These are phyloP conservation scores for Remersonia thermophila DNA, from an alignment of 2,329 filamentous ascomycete genomes.

Conservation along the genomic window DNA sequence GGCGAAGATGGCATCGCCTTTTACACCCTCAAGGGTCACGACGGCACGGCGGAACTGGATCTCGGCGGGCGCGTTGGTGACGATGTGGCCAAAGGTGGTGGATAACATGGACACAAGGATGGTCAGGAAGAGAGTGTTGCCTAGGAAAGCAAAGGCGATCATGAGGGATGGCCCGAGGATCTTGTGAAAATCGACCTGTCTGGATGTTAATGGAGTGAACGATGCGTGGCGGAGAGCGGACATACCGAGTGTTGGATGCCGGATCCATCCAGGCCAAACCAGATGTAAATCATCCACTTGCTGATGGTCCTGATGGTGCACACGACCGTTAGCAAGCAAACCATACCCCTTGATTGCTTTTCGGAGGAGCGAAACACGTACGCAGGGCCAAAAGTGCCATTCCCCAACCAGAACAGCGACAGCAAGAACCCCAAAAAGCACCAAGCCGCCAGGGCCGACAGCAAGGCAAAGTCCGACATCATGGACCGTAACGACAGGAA, in stretches of 20 bases:
- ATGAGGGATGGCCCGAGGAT: conserved; percentile 69
- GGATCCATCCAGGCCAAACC: conserved; percentile 73
- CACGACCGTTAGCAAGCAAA: background rate
- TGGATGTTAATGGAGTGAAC: conserved; percentile 2
- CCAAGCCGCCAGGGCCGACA: conserved; percentile 66
- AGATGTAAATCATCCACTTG: conserved; percentile 90
- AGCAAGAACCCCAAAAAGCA: conserved; percentile 74
- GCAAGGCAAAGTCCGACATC: conserved; percentile 73
- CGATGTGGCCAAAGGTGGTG: conserved; percentile 71
- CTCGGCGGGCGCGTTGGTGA: conserved; percentile 65
- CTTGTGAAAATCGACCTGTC: conserved; percentile 58
- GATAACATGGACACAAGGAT: conserved; percentile 79
- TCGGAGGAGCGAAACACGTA: conserved; percentile 22
- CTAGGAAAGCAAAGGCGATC: conserved; percentile 74
- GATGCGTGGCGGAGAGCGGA: background rate
- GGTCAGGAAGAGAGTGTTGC: conserved; percentile 80
- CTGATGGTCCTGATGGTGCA: conserved; percentile 60
- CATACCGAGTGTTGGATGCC: conserved; percentile 43
- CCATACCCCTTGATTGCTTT: background rate
- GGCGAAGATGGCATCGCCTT: conserved; percentile 70
- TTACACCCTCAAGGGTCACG: conserved; percentile 73
- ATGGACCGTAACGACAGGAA: conserved; percentile 72
- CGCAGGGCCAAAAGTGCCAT: conserved; percentile 48
- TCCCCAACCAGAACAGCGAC: conserved; percentile 65
- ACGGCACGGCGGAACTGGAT: conserved; percentile 74